Evolutionary conservation across 1,284 basidiomycete genomes (phyloP).

Genomic region (Sporisorium iseilematis-ciliati): DNA sequence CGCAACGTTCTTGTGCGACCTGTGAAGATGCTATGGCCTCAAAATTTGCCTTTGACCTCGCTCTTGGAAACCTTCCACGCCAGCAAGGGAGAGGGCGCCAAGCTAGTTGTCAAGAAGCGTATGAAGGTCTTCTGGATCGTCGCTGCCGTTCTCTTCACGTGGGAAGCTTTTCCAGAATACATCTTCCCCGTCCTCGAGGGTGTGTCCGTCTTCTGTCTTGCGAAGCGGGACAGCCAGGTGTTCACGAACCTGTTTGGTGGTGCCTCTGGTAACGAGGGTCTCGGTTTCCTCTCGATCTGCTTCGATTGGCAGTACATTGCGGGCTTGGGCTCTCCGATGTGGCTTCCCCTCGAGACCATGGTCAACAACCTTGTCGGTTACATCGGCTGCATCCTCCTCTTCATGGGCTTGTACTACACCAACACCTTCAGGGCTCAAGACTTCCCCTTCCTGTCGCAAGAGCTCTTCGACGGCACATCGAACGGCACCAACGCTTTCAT

Average conservation of each 20-base stretch:
- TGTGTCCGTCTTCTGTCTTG: constrained; percentile 72
- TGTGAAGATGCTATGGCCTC: constrained; percentile 68
- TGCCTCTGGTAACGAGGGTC: constrained; percentile 41
- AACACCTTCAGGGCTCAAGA: constrained; percentile 36
- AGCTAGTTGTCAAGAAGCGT: constrained; percentile 73
- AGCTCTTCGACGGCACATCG: constrained; percentile 25
- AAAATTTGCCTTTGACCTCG: constrained; percentile 55
- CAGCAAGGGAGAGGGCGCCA: constrained; percentile 22
- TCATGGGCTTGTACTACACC: constrained; percentile 44
- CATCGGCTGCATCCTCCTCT: constrained; percentile 32
- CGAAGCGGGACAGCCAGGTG: constrained; percentile 30
- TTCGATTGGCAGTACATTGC: constrained; percentile 51
- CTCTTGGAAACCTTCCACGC: constrained; percentile 63
- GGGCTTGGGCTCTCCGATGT: constrained; percentile 27
- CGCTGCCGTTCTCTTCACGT: constrained; percentile 39
- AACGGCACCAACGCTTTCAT: constrained; percentile 39
- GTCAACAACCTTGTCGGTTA: constrained; percentile 35
- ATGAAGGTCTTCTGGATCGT: constrained; percentile 76
- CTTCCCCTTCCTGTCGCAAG: constrained; percentile 45
- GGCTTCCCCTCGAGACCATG: constrained; percentile 41
- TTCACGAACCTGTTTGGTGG: constrained; percentile 49
- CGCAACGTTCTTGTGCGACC: constrained; percentile 42
- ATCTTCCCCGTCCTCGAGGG: constrained; percentile 69
- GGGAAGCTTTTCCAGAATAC: constrained; percentile 72
- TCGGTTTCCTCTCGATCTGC: constrained; percentile 40